These are phyloP conservation scores for Neopestalotiopsis sp. DNA, from an alignment of 2,329 filamentous ascomycete genomes.

Conservation along the genomic window DNA sequence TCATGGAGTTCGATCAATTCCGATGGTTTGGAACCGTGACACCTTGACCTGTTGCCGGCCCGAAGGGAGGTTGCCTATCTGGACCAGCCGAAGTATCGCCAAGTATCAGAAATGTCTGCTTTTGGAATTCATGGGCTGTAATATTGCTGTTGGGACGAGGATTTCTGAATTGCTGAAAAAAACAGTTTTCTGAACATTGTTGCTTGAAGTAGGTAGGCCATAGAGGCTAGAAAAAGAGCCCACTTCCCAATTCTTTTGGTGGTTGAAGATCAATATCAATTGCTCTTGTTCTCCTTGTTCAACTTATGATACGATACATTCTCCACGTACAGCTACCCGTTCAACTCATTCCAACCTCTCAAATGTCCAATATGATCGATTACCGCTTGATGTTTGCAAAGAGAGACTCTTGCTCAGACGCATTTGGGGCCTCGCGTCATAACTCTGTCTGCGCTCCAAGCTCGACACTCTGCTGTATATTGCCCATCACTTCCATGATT, in stretches of 20 bases:
- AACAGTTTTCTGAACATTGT: too few species aligned
- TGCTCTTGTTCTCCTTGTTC: too few species aligned
- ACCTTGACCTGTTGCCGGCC: neutral
- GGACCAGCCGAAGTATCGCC: neutral
- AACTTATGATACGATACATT: too few species aligned
- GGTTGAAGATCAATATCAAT: too few species aligned
- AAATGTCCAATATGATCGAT: neutral
- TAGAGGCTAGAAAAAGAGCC: too few species aligned
- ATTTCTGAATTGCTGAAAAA: too few species aligned
- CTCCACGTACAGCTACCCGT: too few species aligned
- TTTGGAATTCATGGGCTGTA: neutral
- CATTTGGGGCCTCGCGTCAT: neutral
- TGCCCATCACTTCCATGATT: neutral
- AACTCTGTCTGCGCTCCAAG: constrained; percentile 12
- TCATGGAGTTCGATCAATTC: neutral
- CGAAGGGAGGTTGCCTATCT: neutral
- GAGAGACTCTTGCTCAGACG: constrained; percentile 11
- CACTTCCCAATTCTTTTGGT: too few species aligned
- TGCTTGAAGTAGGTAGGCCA: too few species aligned
- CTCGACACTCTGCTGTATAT: constrained; percentile 7
- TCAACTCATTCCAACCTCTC: neutral
- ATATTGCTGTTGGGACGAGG: neutral
- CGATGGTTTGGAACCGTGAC: neutral
- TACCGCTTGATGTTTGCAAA: neutral
- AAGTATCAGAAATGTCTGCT: neutral